These are phyloP conservation scores for Beauveria sp. DNA, from an alignment of 2,329 filamentous ascomycete species.

Conservation along the genomic window DNA sequence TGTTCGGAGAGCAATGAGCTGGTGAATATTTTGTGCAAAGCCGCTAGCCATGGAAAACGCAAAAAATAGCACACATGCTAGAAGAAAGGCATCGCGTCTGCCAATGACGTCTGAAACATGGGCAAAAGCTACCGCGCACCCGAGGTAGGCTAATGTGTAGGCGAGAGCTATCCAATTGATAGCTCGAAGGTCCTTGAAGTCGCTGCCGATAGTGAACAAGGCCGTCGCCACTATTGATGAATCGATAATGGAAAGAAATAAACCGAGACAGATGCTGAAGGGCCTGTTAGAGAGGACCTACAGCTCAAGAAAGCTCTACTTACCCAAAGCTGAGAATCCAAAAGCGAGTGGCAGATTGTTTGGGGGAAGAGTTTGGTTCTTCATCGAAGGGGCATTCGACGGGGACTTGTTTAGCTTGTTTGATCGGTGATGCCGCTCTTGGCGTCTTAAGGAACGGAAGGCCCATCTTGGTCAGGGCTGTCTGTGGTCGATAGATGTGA, in stretches of 20 bases:
- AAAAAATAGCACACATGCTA: conserved; percentile 46
- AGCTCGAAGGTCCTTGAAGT: conserved; percentile 37
- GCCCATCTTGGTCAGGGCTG: not conserved
- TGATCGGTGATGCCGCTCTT: not conserved
- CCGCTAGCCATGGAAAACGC: conserved; percentile 50
- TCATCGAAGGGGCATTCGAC: not conserved
- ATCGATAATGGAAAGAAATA: conserved; percentile 53
- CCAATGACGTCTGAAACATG: conserved; percentile 48
- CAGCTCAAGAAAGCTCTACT: not conserved
- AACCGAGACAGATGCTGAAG: conserved; percentile 39
- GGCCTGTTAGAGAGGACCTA: not conserved
- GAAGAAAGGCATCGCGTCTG: conserved; percentile 42
- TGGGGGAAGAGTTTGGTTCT: not conserved
- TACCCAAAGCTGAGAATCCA: conserved; percentile 12
- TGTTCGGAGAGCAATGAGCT: conserved; percentile 34
- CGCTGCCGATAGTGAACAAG: conserved; percentile 45
- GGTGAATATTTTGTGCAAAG: conserved; percentile 32
- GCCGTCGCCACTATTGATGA: conserved; percentile 53
- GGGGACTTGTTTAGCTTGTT: not conserved
- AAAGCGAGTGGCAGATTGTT: not conserved
- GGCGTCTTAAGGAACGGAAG: not conserved
- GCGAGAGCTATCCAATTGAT: conserved; percentile 49
- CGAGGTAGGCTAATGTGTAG: conserved; percentile 49
- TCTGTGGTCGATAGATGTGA: not conserved
- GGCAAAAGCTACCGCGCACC: conserved; percentile 49